A percentile compares a stretch with the other conserved stretches of the same genome.
phyloP scores from a whole-genome alignment of 352 stramenopile genomes.

The Pythium pyrilobum region DNA sequence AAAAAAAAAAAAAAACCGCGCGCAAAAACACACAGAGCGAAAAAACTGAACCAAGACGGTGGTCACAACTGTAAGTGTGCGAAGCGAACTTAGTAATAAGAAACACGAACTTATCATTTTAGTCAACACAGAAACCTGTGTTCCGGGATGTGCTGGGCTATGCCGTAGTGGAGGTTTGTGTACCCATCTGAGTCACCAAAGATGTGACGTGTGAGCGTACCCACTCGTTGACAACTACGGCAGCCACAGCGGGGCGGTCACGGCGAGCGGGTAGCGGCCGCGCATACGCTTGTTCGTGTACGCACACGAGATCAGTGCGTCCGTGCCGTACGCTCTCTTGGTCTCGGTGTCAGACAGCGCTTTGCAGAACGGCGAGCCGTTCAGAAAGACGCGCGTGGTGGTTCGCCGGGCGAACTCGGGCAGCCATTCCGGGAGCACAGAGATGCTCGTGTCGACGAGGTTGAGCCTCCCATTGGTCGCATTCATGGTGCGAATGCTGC shows the following conservation, averaged over 20 bases:
- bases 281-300: neutral
- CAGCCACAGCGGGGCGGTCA: neutral
- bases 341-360: neutral
- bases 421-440: neutral
- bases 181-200: neutral
- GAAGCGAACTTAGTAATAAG: no score
- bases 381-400: neutral
- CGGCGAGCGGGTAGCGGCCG: conserved; percentile 1
- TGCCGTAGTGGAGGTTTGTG: no score
- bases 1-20: no score
- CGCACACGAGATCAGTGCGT: neutral
- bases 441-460: neutral
- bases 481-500: neutral
- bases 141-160: no score
- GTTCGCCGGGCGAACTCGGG: neutral
- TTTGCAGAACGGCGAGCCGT: conserved; percentile 7
- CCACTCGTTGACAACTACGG: no score
- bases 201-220: neutral
- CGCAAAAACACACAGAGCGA: no score
- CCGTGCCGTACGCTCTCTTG: neutral
- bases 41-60: no score
- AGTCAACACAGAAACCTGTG: no score
- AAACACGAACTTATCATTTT: no score
- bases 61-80: no score
- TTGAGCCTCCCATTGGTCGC: neutral